Percentiles rank a stretch among this genome's conserved stretches.
Conservation (phyloP, 352 stramenopile species). For the Blastocystis sp. region DNA sequence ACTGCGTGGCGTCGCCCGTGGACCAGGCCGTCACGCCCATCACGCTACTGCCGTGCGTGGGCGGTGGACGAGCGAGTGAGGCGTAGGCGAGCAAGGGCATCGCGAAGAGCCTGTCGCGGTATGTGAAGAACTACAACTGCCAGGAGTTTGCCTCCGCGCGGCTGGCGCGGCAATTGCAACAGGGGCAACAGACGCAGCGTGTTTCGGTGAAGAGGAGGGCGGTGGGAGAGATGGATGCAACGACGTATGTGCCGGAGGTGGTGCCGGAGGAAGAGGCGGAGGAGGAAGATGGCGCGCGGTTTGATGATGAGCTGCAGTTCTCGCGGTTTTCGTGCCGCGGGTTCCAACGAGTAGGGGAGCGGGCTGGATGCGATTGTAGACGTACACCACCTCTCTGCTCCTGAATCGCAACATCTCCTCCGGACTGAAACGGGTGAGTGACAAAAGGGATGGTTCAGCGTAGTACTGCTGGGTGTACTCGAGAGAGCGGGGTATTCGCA, state of each 20-base stretch:
- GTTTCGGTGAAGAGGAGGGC: too few relatives aligned
- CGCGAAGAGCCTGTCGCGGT: background rate
- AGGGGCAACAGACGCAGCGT: too few relatives aligned
- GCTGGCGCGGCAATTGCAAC: background rate
- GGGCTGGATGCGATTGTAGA: background rate
- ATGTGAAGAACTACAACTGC: conserved; percentile 9
- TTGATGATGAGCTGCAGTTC: background rate
- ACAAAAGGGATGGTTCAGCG: background rate
- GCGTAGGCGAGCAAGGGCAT: conserved; percentile 19
- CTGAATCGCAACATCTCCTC: conserved; percentile 27
- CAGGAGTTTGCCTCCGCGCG: background rate
- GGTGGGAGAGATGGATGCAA: too few relatives aligned
- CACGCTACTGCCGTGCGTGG: conserved; percentile 13
- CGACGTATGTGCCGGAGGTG: background rate
- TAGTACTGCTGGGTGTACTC: conserved; percentile 27
- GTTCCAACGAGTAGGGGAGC: background rate
- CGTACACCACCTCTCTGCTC: background rate
- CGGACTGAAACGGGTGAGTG: background rate
- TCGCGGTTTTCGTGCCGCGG: background rate
- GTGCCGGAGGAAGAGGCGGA: background rate
- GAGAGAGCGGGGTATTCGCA: background rate
- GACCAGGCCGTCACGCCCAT: conserved; percentile 1
- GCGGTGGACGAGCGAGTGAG: background rate
- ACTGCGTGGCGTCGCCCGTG: background rate
- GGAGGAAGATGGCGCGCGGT: background rate